Conservation (phyloP, 2,329 filamentous ascomycete species). For the Hymenoscyphus fraxineus region DNA sequence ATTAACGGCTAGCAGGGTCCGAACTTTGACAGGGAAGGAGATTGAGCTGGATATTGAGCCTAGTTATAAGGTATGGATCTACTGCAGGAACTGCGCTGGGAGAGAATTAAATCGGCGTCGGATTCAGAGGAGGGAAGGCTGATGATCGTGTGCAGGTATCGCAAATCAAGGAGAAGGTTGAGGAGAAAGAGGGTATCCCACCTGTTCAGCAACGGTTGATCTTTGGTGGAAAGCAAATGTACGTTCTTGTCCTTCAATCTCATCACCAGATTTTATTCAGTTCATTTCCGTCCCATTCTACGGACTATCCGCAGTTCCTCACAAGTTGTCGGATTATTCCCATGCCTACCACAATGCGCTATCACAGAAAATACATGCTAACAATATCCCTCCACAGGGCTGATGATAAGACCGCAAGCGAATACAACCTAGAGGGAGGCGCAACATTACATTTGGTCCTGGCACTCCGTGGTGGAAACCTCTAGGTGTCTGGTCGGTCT, state of each 20-base stretch:
- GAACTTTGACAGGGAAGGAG: conserved; percentile 96
- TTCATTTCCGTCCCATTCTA: neutral
- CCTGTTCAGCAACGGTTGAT: conserved; percentile 96
- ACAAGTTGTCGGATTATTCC: neutral
- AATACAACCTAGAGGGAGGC: conserved; percentile 88
- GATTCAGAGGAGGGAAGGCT: neutral
- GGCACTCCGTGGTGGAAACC: conserved; percentile 75
- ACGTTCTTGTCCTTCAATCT: conserved; percentile 30
- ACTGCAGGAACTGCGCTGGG: neutral
- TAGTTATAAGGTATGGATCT: conserved; percentile 73
- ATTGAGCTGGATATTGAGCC: conserved; percentile 97
- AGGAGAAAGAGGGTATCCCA: conserved; percentile 98
- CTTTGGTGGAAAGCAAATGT: conserved; percentile 98
- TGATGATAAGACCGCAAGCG: conserved; percentile 88
- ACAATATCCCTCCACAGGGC: conserved; percentile 54
- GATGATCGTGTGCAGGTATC: conserved; percentile 61
- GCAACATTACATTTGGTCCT: conserved; percentile 94
- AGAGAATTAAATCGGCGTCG: neutral
- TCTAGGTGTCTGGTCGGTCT: neutral
- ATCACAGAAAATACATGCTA: neutral
- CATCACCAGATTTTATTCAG: neutral
- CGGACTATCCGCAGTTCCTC: neutral
- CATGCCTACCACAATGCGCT: neutral
- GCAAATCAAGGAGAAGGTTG: conserved; percentile 97
- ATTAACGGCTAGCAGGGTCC: conserved; percentile 61